Base-by-base conservation (phyloP, 345 rosid species). In the Sonneratia caseolaris region DNA sequence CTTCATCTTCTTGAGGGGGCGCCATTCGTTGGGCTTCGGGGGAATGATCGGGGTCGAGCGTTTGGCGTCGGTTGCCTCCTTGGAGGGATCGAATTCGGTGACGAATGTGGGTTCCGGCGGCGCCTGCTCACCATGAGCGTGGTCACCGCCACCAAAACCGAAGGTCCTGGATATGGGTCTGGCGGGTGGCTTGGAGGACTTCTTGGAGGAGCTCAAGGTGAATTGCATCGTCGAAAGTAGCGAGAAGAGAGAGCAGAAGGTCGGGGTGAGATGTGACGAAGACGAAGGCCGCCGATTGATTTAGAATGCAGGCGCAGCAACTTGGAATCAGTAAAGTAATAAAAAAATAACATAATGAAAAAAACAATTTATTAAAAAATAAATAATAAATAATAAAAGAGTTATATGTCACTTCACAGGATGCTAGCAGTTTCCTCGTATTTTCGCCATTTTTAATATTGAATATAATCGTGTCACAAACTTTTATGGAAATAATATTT, bases 1-100 rank as follows among this genome's bases (percentile, higher is more conserved):
- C 82, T 86, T 84, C 95, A 83, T 87, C 87, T 77, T 80, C 83
- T 84, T 87, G 79, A 75, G 67, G 4, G 84, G 86, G 4, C 81
- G 87, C 85, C 87, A 80, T 74, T 87, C 83, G 67, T 84, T 81
- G 61, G 82, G 80, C 7, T 79, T 83, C 68, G 90, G 95, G 71
- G 95, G 84, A 55, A 89, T 86, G 24, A 86, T 77, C 72, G 45
- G 19, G 73, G 35, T 24, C 75, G 79, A 53, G 82, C 75, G 42
- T 49, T 82, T 76, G 65, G 75, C 74, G 37, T 72, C 67, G 37
- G 82, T 7, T 74, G 66, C 80, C 83, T 81, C 76, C 77, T 86
- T 77, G 69, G 84, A 68, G 13, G 90, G 82, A 35, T 89, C 87
- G 77, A 89, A 89, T 70, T 86, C 84, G 21, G 90, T 85, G 74